These are phyloP conservation scores for Fusarium sp. DNA, from an alignment of 2,329 filamentous ascomycete species.

Conservation along the genomic window DNA sequence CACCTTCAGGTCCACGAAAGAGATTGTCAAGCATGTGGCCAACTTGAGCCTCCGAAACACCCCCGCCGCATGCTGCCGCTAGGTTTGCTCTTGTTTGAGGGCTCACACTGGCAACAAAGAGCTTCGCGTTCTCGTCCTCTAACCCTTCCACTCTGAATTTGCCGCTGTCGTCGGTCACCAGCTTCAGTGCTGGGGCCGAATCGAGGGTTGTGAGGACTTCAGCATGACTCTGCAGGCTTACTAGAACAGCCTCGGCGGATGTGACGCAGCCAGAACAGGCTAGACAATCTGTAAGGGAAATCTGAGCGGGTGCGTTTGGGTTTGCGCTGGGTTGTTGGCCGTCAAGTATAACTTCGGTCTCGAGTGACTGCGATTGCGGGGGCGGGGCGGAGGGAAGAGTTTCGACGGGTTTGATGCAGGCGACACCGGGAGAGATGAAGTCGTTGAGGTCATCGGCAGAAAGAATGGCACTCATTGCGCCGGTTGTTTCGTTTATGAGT, in stretches of 20 bases:
- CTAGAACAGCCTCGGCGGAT: conserved; percentile 95
- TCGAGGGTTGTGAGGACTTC: conserved; percentile 90
- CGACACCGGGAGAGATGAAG: conserved; percentile 97
- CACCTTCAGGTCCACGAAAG: conserved; percentile 72
- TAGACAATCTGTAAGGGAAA: conserved; percentile 96
- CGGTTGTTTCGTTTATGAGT: conserved; percentile 8
- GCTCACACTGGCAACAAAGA: conserved; percentile 93
- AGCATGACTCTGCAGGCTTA: conserved; percentile 91
- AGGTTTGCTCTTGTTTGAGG: conserved; percentile 91
- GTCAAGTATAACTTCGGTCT: conserved; percentile 93
- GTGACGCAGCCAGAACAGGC: conserved; percentile 98
- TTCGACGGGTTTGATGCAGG: conserved; percentile 97
- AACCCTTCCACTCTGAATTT: conserved; percentile 60
- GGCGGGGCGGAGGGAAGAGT: conserved; percentile 75
- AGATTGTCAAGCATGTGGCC: conserved; percentile 86
- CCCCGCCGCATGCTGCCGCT: conserved; percentile 81
- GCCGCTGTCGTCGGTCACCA: conserved; percentile 50
- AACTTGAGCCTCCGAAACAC: conserved; percentile 76
- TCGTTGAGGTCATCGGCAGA: conserved; percentile 98
- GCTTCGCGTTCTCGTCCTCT: conserved; percentile 70
- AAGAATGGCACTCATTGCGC: conserved; percentile 92
- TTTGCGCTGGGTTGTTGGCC: conserved; percentile 72
- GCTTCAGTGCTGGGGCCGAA: conserved; percentile 63
- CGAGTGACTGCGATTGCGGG: conserved; percentile 52
- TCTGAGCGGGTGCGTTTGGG: conserved; percentile 80